Conservation (phyloP, 805 yeast species). For the Metschnikowia continentalis region DNA sequence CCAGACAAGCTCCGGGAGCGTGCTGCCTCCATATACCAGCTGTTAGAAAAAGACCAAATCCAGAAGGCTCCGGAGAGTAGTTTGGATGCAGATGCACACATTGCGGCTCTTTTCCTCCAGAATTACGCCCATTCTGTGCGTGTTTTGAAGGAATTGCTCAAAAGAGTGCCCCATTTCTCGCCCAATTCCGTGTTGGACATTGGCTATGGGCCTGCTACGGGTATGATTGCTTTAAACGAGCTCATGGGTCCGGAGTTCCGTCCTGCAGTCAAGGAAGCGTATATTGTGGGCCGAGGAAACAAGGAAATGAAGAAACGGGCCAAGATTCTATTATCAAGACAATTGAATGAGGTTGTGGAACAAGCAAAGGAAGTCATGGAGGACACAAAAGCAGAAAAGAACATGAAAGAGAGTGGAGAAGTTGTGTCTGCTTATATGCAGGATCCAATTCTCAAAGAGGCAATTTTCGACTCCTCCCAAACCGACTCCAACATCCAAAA, state of each 20-base stretch:
- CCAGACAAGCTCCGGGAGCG: conserved; percentile 64
- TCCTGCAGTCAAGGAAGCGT: conserved; percentile 66
- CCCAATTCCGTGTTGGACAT: conserved; percentile 73
- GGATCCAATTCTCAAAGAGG: too few relatives aligned
- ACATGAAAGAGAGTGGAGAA: too few relatives aligned
- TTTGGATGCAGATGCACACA: conserved; percentile 69
- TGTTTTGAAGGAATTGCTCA: conserved; percentile 61
- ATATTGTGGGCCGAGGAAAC: conserved; percentile 56
- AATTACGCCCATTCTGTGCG: conserved; percentile 70
- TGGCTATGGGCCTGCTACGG: conserved; percentile 90
- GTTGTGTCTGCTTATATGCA: too few relatives aligned
- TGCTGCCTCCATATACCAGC: conserved; percentile 53
- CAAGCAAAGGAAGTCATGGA: too few relatives aligned
- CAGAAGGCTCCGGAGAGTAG: conserved; percentile 43
- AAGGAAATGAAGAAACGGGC: conserved; percentile 77
- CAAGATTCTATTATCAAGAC: conserved; percentile 68
- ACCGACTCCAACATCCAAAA: too few relatives aligned
- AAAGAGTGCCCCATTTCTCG: conserved; percentile 52
- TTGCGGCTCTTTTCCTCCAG: conserved; percentile 76
- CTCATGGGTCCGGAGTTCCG: conserved; percentile 61
- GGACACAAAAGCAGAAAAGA: too few relatives aligned
- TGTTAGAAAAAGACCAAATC: conserved; percentile 48
- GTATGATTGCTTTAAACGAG: conserved; percentile 84
- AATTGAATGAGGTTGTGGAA: conserved; percentile 40
- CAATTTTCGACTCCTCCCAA: too few relatives aligned